Evolutionary conservation across 768 basidiomycete genomes (phyloP).

Genomic region (Amanita fuliginea): DNA sequence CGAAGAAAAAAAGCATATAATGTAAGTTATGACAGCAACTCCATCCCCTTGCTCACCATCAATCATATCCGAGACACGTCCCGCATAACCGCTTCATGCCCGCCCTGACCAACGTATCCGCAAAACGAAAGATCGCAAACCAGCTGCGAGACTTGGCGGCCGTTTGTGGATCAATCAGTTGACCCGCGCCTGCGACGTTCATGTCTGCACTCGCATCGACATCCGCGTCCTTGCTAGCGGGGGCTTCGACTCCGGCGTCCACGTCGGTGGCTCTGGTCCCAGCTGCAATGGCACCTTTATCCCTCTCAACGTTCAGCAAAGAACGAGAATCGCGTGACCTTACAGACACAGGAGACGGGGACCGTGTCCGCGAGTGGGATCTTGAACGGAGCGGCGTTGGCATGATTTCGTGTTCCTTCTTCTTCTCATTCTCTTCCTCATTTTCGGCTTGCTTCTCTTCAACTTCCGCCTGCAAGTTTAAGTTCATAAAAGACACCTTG

Average conservation of each 20-base stretch:
- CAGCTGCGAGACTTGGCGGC: neutral
- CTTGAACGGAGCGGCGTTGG: neutral
- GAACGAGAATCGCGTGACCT: neutral
- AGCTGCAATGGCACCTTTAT: neutral
- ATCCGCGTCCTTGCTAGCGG: no score
- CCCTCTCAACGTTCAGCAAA: neutral
- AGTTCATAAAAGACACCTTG: neutral
- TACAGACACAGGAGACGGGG: neutral
- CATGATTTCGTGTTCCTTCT: neutral
- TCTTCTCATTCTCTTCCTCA: neutral
- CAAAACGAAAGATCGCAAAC: constrained; percentile 1
- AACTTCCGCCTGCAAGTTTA: neutral
- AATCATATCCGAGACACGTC: neutral
- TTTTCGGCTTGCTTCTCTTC: neutral
- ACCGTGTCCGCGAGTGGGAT: neutral
- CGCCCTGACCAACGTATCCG: constrained; percentile 1
- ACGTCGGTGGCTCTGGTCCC: neutral
- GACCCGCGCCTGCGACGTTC: neutral
- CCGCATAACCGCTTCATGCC: constrained; percentile 1
- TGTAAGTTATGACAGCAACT: neutral
- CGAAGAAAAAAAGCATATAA: neutral
- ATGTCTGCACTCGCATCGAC: neutral
- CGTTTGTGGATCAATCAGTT: constrained; percentile 3
- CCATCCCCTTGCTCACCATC: neutral
- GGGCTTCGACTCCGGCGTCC: neutral